A percentile compares a stretch with the other conserved stretches of the same genome.
These are phyloP conservation scores for Puccinia polysora DNA, from an alignment of 1,284 basidiomycete genomes.

Conservation along the genomic window DNA sequence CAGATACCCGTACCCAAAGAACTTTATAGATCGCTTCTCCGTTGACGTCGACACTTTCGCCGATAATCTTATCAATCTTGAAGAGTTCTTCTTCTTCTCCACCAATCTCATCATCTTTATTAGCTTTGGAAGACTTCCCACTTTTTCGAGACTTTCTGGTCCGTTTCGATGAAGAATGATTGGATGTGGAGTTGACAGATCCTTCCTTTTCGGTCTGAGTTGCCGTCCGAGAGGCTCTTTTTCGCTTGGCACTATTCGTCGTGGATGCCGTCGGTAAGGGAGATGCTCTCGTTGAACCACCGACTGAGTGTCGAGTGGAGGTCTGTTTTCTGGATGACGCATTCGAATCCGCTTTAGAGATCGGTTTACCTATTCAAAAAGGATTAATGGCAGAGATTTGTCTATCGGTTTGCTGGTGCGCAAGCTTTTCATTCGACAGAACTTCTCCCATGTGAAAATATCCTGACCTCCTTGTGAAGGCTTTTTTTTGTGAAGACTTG, in stretches of 20 bases:
- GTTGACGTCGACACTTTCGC: slow-evolving; percentile 26
- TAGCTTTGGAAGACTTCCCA: not conserved
- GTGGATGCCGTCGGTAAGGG: no score
- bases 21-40: slow-evolving; percentile 33
- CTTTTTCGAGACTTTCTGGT: not conserved
- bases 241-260: not conserved
- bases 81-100: slow-evolving; percentile 23
- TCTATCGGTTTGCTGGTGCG: not conserved
- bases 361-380: not conserved
- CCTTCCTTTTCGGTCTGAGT: not conserved
- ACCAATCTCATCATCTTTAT: not conserved
- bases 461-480: not conserved
- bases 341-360: not conserved
- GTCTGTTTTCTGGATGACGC: not conserved
- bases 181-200: not conserved
- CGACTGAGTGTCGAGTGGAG: not conserved
- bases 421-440: not conserved
- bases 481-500: not conserved
- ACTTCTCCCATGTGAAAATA: not conserved
- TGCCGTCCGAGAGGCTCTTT: not conserved
- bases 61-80: slow-evolving; percentile 31
- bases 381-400: not conserved
- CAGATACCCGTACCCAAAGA: slow-evolving; percentile 19
- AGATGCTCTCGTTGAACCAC: no score
- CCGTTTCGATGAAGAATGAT: not conserved